These are phyloP conservation scores for Zygosaccharomyces bisporus DNA, from an alignment of 805 yeast genomes.

Conservation along the genomic window DNA sequence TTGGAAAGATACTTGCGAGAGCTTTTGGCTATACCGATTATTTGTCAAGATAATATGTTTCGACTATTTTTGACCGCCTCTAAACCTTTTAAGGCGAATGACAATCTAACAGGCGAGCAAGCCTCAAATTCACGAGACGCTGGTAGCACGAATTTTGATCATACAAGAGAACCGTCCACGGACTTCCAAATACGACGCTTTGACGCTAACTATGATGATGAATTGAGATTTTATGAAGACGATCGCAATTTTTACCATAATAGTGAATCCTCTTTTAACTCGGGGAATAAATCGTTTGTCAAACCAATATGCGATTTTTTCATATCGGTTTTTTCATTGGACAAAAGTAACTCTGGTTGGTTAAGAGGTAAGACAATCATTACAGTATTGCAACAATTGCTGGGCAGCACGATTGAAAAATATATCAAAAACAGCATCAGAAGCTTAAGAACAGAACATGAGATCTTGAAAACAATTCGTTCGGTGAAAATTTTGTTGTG, in stretches of 20 bases:
- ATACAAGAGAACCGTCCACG: constrained; percentile 6
- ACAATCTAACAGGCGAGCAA: not conserved
- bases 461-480: constrained; percentile 41
- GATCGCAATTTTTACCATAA: constrained; percentile 13
- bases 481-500: constrained; percentile 37
- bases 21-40: constrained; percentile 57
- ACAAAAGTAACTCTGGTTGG: constrained; percentile 62
- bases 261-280: not conserved
- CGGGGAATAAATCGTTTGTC: constrained; percentile 49
- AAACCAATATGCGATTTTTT: constrained; percentile 79
- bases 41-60: constrained; percentile 70
- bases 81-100: constrained; percentile 12
- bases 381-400: constrained; percentile 74
- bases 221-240: constrained; percentile 15
- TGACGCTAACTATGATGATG: constrained; percentile 13
- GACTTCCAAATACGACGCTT: constrained; percentile 7
- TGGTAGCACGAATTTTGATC: not conserved
- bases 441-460: constrained; percentile 35
- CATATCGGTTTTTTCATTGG: constrained; percentile 63
- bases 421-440: constrained; percentile 44
- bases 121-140: constrained; percentile 1
- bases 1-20: constrained; percentile 60
- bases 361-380: constrained; percentile 79
- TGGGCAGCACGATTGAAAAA: constrained; percentile 85
- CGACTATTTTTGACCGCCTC: constrained; percentile 63